Conservation (phyloP, 2,329 filamentous ascomycete species). For the Aspergillus tubingensis region DNA sequence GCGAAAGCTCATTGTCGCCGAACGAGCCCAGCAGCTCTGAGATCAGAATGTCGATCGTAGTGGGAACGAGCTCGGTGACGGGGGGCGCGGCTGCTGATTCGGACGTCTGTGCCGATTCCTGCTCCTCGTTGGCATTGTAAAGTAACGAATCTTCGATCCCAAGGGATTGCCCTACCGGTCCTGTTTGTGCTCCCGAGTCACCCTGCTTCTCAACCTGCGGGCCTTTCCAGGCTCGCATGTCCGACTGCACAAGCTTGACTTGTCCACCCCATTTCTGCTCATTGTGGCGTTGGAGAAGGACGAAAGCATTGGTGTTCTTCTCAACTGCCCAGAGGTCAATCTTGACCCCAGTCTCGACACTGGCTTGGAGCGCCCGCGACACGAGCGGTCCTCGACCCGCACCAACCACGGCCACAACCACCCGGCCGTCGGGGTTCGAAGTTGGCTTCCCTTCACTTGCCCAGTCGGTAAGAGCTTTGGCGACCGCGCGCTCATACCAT, state of each 20-base stretch:
- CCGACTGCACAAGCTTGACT: conserved; percentile 88
- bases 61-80: conserved; percentile 33
- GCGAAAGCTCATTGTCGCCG: conserved; percentile 93
- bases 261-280: conserved; percentile 73
- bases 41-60: conserved; percentile 78
- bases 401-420: conserved; percentile 89
- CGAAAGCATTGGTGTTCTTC: conserved; percentile 97
- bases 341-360: conserved; percentile 70
- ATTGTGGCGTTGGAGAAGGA: conserved; percentile 87
- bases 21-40: conserved; percentile 93
- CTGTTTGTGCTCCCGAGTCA: conserved; percentile 14
- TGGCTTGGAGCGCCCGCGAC: conserved; percentile 80
- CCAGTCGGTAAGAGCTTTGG: conserved; percentile 80
- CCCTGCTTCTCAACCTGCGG: conserved; percentile 50
- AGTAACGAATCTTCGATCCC: conserved; percentile 32
- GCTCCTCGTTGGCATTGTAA: conserved; percentile 33
- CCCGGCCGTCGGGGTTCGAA: conserved; percentile 67
- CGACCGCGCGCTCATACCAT: conserved; percentile 86
- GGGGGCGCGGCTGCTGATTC: conserved; percentile 46
- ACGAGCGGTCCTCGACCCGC: conserved; percentile 92
- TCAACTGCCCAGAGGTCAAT: conserved; percentile 91
- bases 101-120: conserved; percentile 37
- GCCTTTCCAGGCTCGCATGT: conserved; percentile 96
- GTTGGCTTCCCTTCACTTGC: conserved; percentile 69
- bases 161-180: conserved; percentile 37